Evolutionary conservation across 2,329 filamentous ascomycete genomes (phyloP).

Genomic region (Aspergillus quadrilineatus): DNA sequence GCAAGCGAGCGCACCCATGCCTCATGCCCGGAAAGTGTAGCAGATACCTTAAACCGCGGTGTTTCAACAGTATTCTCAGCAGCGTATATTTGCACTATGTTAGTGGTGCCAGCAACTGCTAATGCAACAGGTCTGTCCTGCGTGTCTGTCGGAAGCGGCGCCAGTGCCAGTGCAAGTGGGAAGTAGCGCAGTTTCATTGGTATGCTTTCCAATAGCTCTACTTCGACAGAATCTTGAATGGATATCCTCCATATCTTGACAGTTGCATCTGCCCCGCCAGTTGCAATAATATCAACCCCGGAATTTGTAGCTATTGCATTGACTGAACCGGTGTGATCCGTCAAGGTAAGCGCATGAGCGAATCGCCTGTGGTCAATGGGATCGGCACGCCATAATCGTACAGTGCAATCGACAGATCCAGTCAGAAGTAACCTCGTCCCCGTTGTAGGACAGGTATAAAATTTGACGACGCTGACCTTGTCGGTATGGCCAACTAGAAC

Average conservation of each 20-base stretch:
- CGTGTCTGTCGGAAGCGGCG: constrained; percentile 54
- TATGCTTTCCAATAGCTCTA: constrained; percentile 67
- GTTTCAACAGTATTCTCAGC: constrained; percentile 46
- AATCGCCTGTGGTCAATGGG: constrained; percentile 34
- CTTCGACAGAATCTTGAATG: constrained; percentile 32
- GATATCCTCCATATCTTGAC: constrained; percentile 68
- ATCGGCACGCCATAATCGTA: constrained; percentile 61
- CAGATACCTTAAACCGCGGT: constrained; percentile 65
- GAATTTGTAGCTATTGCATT: constrained; percentile 59
- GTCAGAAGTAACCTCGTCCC: constrained; percentile 64
- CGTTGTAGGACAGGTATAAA: constrained; percentile 59
- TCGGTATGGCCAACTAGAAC: constrained; percentile 76
- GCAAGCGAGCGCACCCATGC: constrained; percentile 88
- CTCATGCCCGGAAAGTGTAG: constrained; percentile 84
- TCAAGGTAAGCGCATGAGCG: constrained; percentile 49
- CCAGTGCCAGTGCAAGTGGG: constrained; percentile 72
- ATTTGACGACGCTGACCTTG: constrained; percentile 78
- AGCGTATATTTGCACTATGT: constrained; percentile 76
- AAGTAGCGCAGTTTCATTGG: constrained; percentile 75
- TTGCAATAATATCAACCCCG: constrained; percentile 52
- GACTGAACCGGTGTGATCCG: constrained; percentile 70
- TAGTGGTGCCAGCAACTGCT: constrained; percentile 81
- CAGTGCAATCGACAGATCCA: constrained; percentile 75
- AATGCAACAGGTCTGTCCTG: constrained; percentile 58
- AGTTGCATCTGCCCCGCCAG: constrained; percentile 63